Evolutionary conservation across 805 yeast genomes (phyloP), one percentile per base, ranked within the genome.

Genomic region (Suhomyces prunicola): DNA sequence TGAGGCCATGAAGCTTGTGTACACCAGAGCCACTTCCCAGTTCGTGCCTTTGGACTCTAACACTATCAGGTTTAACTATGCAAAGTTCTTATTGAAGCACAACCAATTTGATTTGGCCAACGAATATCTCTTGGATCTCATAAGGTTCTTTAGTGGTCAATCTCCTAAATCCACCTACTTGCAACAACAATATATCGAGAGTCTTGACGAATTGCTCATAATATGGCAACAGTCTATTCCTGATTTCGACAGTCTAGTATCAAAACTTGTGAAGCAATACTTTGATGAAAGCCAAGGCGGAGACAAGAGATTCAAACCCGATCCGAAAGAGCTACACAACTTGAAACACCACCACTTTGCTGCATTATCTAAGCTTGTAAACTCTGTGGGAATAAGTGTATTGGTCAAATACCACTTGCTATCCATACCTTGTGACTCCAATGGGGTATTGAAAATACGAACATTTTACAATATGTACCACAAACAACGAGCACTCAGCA

Each of bases 11-110:
- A 68, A 79, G 22, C 64, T 68, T 0, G 62, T 82, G 0, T 89
- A 85, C 60, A 67, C 77, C 45, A 74, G 79, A 58, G 91, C 87
- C 1, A 68, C 76, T 40, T 63, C 76, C 53, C 54, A 67, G 52
- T 69, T 70, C 65, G 56, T 80, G 50, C 73, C 80, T 0, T 51
- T 72, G 31, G 61, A 61, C 27, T 59, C 64, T 6, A 60, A 60
- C 26, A 12, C 44, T 1, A 48, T 73, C 9, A 54, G 78, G 27
- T 62, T 59, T 17, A 60, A 57, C 24, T 74, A 67, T 50, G 66
- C 59, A 3, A 36, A 53, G 15, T 70, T 65, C 47, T 58, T 73
- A 40, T 26, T 61, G 42, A 51, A 55, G 19, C 44, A 54, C 47
- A 57, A 58, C 6, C 50, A 64, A 41, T 39, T 52, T 10, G 69